Base-by-base conservation (phyloP, 257 asterid species). In the Schizonepeta tenuifolia region DNA sequence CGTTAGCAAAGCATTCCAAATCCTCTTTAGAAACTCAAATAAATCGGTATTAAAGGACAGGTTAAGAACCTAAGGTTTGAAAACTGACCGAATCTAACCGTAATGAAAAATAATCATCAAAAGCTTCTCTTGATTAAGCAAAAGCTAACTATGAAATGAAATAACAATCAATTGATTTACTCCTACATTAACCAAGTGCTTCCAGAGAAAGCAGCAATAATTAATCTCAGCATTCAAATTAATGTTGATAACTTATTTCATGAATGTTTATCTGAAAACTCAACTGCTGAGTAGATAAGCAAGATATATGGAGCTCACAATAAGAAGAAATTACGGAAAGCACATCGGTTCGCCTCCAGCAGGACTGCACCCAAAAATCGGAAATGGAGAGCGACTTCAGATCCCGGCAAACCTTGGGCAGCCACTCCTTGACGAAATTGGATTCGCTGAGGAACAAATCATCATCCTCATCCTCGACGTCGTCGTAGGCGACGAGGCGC, bases 291-390 rank as follows among this genome's bases (percentile, higher is more conserved):
- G 28, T 36, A 71, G 47, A 71, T 44, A 22, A 53, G 66, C 31
- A 31, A 18, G 21, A 67, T 46, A 46, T 3, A 65, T 3, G 35
- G 11, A 11, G 64, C 96, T 87, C 82, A 89, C 94, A 83, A 12
- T 67, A 68, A 57, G 84, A 62, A 69, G 97, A 89, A 74, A 91
- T 17, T 62, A 85, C 70, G 53, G 89, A 67, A 22, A 89, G 83
- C 51, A 85, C 67, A 54, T 80, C 77, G 33, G 95, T 85, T 71
- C 90, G 78, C 72, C 95, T 79, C 95, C 96, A 81, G 81, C 96
- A 83, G 15, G 96, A 87, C 77, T 89, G 96, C 78, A 86, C 84
- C 95, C 93, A 89, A 55, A 85, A 89, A 82, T 91, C 95, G 49
- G 93, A 84, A 36, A 89, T 78, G 55, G 88, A 83, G 47, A 90